Base-by-base conservation (phyloP, 495 filamentous ascomycete genomes). In the Penicillium atrosanguineum region DNA sequence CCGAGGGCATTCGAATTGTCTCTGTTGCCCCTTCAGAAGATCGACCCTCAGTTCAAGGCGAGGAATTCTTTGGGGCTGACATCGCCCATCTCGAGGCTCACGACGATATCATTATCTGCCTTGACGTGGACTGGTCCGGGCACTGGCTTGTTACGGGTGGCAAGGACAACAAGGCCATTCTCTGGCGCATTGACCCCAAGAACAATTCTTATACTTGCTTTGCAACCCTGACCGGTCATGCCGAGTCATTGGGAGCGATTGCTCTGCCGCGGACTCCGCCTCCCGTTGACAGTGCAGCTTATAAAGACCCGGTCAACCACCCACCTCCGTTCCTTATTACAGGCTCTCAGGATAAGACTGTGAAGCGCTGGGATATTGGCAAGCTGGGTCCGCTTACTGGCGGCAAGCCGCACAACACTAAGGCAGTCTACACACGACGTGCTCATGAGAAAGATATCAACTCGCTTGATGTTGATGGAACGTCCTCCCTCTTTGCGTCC, bases 401-500 rank as follows among this genome's bases (percentile, higher is more conserved):
- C 11, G 63, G 60, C 6, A 69, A 76, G 60, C 59, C 72, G 42
- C 74, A 76, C 51, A 60, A 63, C 16, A 60, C 70, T 37, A 79
- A 81, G 60, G 85, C 90, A 7, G 60, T 81, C 15, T 95, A 90
- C 59, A 96, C 93, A 6, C 82, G 92, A 31, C 89, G 96, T 70
- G 95, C 94, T 2, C 94, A 99, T 68, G 94, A 99, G 52, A 99
- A 97, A 60, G 94, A 99, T 57, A 99, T 99, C 74, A 99, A 99
- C 59, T 90, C 94, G 5, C 76, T 99, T 16, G 90, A 94, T 50
- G 77, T 92, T 31, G 87, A 87, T 57, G 80, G 84, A 21, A 76
- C 78, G 14, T 80, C 80, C 14, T 76, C 79, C 15, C 69, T 95
- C 1, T 96, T 97, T 68, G 94, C 95, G 12, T 96, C 92, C 0